Evolutionary conservation across 352 stramenopile genomes (phyloP).

Genomic region (Phytophthora lateralis): DNA sequence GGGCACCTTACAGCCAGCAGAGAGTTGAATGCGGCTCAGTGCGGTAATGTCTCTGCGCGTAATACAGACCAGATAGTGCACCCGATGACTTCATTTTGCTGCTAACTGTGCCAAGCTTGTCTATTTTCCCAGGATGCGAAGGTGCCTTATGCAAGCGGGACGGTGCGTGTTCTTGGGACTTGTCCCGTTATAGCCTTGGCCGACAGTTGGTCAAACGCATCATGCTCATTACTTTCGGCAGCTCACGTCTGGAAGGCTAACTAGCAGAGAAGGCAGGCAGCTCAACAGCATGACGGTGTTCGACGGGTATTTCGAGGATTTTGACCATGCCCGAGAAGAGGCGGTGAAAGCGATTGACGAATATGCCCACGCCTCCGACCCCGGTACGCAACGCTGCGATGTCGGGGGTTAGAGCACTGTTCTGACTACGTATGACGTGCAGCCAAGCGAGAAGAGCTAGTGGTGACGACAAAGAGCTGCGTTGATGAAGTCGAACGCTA

Average conservation of each 20-base stretch:
- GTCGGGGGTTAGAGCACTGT: neutral
- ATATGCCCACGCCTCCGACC: constrained; percentile 37
- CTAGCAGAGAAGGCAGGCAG: constrained; percentile 6
- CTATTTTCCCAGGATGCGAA: constrained; percentile 21
- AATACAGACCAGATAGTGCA: constrained; percentile 32
- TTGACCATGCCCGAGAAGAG: constrained; percentile 47
- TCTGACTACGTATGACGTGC: neutral
- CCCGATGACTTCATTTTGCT: constrained; percentile 9
- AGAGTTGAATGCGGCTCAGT: constrained; percentile 6
- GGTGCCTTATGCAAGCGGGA: constrained; percentile 18
- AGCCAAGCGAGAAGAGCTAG: constrained; percentile 51
- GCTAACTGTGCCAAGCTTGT: constrained; percentile 11
- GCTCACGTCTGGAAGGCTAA: constrained; percentile 4
- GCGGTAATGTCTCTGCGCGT: constrained; percentile 21
- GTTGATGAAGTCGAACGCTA: constrained; percentile 83
- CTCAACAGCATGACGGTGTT: constrained; percentile 41
- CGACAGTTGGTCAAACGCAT: constrained; percentile 17
- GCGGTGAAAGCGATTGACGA: constrained; percentile 57
- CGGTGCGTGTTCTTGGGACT: constrained; percentile 17
- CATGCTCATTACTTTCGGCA: constrained; percentile 22
- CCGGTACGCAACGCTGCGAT: constrained; percentile 19
- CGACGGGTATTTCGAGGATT: constrained; percentile 66
- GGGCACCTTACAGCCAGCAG: constrained; percentile 1
- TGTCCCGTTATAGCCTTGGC: constrained; percentile 34
- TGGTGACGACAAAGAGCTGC: constrained; percentile 47